Evolutionary conservation across 2,329 filamentous ascomycete species (phyloP).

Genomic region (Fusarium agapanthi): DNA sequence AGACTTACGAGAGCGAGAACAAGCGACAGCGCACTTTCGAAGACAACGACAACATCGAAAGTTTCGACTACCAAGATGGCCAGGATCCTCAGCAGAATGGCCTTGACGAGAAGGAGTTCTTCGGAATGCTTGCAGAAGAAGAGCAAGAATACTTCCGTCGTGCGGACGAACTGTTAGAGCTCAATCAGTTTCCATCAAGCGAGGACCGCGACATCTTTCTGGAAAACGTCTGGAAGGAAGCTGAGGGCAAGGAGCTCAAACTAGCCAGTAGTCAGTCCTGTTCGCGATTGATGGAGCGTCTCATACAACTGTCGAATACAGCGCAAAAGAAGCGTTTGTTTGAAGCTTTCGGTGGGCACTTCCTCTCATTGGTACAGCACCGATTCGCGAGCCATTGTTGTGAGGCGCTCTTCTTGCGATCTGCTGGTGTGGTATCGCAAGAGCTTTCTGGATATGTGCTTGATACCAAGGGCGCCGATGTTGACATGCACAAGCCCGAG

Average conservation of each 20-base stretch:
- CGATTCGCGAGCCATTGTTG: slow-evolving; percentile 98
- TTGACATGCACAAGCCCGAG: slow-evolving; percentile 57
- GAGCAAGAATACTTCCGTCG: slow-evolving; percentile 96
- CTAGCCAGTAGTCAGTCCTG: slow-evolving; percentile 95
- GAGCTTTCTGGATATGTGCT: slow-evolving; percentile 68
- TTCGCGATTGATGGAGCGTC: slow-evolving; percentile 88
- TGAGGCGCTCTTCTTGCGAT: slow-evolving; percentile 88
- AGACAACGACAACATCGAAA: slow-evolving; percentile 30
- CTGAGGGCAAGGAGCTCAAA: slow-evolving; percentile 92
- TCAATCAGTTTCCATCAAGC: slow-evolving; percentile 82
- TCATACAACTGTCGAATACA: slow-evolving; percentile 83
- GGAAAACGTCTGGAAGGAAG: slow-evolving; percentile 85
- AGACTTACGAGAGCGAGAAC: slow-evolving; percentile 31
- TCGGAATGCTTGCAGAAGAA: slow-evolving; percentile 89
- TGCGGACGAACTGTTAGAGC: slow-evolving; percentile 87
- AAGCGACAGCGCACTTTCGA: slow-evolving; percentile 42
- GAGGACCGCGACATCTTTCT: slow-evolving; percentile 79
- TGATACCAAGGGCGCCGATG: slow-evolving; percentile 54
- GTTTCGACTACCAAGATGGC: slow-evolving; percentile 37
- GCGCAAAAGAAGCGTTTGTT: slow-evolving; percentile 88
- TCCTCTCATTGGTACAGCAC: slow-evolving; percentile 89
- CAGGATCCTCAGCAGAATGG: slow-evolving; percentile 40
- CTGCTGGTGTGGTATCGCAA: slow-evolving; percentile 79
- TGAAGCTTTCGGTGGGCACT: slow-evolving; percentile 84
- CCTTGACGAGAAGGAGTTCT: slow-evolving; percentile 76